Evolutionary conservation across 176 grass and related monocot genomes (phyloP), one percentile per base, ranked within the genome.

Genomic region (sorghum (Sorghum bicolor)): DNA sequence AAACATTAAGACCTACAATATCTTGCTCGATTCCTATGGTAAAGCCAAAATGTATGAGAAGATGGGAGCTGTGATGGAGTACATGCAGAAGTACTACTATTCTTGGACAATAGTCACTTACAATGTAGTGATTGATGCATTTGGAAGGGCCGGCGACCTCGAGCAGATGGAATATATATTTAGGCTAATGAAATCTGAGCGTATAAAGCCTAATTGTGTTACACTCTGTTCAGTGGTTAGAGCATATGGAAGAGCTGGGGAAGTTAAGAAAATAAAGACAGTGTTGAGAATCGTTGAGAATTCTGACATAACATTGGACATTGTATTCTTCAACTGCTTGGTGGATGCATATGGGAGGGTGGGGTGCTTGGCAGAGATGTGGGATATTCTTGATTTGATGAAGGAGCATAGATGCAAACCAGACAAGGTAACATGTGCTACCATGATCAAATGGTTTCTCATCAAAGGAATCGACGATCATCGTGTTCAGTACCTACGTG

Each of bases 41-140:
- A 98, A 98, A 88, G 87, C 96, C 22, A 88, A 93, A 88, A 95
- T 88, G 85, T 98, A 95, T 38, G 89, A 98, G 74, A 98, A 95
- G 64, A 95, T 98, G 96, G 96, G 96, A 47, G 91, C 93, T 78
- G 93, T 98, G 50, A 98, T 98, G 96, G 93, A 98, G 73, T 95
- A 93, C 89, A 98, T 98, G 93, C 87, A 95, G 73, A 98, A 95
- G 70, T 95, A 94, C 55, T 88, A 98, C 83, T 95, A 90, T 67
- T 98, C 96, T 3, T 95, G 93, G 96, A 95, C 93, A 60, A 75
- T 95, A 71, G 96, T 98, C 28, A 98, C 96, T 57, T 96, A 98
- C 65, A 98, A 94, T 63, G 87, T 95, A 37, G 96, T 98, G 52
- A 95, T 96, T 75, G 96, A 98, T 87, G 96, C 96, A 47, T 95